A percentile compares a stretch with the other conserved stretches of the same genome.
Evolutionary conservation across 768 basidiomycete genomes (phyloP).

Genomic region (Calocybe cyanea): DNA sequence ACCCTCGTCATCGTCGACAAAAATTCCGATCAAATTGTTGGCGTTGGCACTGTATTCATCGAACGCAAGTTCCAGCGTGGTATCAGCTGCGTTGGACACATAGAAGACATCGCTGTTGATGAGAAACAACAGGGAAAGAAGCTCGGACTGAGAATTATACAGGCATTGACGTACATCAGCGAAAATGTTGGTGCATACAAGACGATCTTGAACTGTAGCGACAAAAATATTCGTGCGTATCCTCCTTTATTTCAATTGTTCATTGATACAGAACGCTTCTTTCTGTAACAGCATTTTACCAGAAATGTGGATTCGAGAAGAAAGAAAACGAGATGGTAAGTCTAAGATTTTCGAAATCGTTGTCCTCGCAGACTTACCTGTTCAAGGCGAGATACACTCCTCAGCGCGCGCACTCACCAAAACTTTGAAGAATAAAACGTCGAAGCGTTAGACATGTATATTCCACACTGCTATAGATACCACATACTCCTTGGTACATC

Average conservation of each 20-base stretch:
- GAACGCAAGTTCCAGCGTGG: conserved; percentile 93
- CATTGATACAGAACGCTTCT: background rate
- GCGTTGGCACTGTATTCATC: conserved; percentile 77
- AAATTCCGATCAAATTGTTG: conserved; percentile 74
- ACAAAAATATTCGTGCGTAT: conserved; percentile 84
- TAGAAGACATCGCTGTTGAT: conserved; percentile 97
- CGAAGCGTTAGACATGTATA: too few relatives aligned
- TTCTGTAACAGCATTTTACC: conserved; percentile 75
- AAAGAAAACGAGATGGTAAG: conserved; percentile 93
- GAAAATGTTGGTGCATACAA: conserved; percentile 86
- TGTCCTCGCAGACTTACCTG: background rate
- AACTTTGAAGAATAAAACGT: conserved; percentile 23
- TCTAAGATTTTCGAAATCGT: conserved; percentile 10
- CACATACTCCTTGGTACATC: too few relatives aligned
- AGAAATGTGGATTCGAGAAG: conserved; percentile 90
- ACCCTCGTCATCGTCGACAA: conserved; percentile 80
- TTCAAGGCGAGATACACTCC: conserved; percentile 60
- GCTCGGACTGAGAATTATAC: conserved; percentile 83
- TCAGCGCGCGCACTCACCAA: conserved; percentile 34
- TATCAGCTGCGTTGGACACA: conserved; percentile 87
- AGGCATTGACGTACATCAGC: conserved; percentile 80
- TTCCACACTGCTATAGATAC: too few relatives aligned
- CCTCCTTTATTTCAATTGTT: conserved; percentile 8
- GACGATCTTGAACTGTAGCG: conserved; percentile 94
- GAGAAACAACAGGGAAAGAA: conserved; percentile 87